A percentile compares a stretch with the other conserved stretches of the same genome.
phyloP scores from a whole-genome alignment of 176 grass and related monocot species.

The Guadua angustifolia region DNA sequence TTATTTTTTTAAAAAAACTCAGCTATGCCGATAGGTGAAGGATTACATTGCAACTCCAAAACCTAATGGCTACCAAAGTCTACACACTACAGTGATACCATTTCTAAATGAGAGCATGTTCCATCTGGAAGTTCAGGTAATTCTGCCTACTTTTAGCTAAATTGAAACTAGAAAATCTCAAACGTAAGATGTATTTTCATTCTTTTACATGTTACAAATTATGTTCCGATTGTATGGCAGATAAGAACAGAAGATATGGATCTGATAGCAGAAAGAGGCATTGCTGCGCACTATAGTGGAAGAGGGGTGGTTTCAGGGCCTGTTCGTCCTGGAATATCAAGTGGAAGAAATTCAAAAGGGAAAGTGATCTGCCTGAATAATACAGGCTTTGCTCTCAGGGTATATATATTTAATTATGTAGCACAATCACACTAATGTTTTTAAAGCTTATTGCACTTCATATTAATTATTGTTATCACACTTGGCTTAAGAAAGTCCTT shows the following conservation, averaged over 20 bases:
- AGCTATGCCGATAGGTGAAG: slow-evolving; percentile 67
- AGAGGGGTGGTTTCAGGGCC: slow-evolving; percentile 66
- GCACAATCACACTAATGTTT: slow-evolving; percentile 27
- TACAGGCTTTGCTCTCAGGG: slow-evolving; percentile 84
- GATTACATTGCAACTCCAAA: slow-evolving; percentile 99
- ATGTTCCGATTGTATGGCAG: slow-evolving; percentile 48
- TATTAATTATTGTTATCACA: slow-evolving; percentile 18
- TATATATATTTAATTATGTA: slow-evolving; percentile 46
- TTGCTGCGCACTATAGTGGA: slow-evolving; percentile 95
- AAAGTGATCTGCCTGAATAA: slow-evolving; percentile 81
- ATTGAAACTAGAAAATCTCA: slow-evolving; percentile 37
- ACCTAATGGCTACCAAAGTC: slow-evolving; percentile 95
- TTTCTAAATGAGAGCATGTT: slow-evolving; percentile 99
- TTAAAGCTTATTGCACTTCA: slow-evolving; percentile 22
- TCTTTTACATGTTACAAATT: not conserved
- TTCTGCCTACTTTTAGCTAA: slow-evolving; percentile 28
- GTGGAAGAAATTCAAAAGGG: slow-evolving; percentile 74
- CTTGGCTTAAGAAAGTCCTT: slow-evolving; percentile 1
- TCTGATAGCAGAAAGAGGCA: slow-evolving; percentile 99
- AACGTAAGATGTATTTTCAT: slow-evolving; percentile 23
- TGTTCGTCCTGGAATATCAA: slow-evolving; percentile 63
- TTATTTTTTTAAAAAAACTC: slow-evolving; percentile 37
- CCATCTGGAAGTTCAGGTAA: slow-evolving; percentile 96
- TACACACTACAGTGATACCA: slow-evolving; percentile 95
- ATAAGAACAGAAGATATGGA: slow-evolving; percentile 99